A percentile compares a stretch with the other conserved stretches of the same genome.
phyloP scores from a whole-genome alignment of 2,329 filamentous ascomycete species.

The Sordariomycetes sp. region DNA sequence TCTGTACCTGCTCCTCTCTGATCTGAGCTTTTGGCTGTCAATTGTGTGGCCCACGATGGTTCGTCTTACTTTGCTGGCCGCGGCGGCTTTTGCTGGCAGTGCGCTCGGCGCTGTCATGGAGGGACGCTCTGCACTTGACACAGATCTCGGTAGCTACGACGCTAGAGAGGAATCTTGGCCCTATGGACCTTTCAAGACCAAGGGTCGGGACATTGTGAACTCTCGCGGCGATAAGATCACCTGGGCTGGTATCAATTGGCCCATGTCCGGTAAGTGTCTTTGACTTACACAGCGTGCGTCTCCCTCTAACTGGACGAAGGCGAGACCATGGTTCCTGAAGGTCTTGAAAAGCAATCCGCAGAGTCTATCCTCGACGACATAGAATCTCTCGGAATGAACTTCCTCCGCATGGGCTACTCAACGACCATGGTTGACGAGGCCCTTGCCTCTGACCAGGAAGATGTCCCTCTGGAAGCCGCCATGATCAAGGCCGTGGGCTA shows the following conservation, averaged over 20 bases:
- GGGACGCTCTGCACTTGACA: conserved; percentile 2
- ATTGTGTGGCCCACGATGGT: no score
- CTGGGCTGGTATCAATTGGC: conserved; percentile 17
- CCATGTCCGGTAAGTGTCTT: conserved; percentile 7
- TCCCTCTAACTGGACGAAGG: conserved; percentile 14
- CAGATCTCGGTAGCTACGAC: neutral
- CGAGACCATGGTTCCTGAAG: conserved; percentile 47
- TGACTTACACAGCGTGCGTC: neutral
- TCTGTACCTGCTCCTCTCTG: no score
- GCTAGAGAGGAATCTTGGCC: conserved; percentile 11
- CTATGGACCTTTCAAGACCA: conserved; percentile 27
- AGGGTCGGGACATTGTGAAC: conserved; percentile 27
- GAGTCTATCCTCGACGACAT: conserved; percentile 37
- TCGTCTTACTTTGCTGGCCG: no score
- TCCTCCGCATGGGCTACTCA: conserved; percentile 45
- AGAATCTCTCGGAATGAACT: conserved; percentile 42
- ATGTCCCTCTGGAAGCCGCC: conserved; percentile 26
- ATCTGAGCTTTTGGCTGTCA: no score
- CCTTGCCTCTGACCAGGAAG: conserved; percentile 24
- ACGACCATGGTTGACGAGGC: conserved; percentile 47
- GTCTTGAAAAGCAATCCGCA: conserved; percentile 42
- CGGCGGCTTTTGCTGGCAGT: neutral
- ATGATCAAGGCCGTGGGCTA: conserved; percentile 31
- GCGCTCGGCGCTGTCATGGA: conserved; percentile 1
- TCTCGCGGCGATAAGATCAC: conserved; percentile 22